Base-by-base conservation (phyloP, 2,329 filamentous ascomycete genomes). In the Alternaria alternata region DNA sequence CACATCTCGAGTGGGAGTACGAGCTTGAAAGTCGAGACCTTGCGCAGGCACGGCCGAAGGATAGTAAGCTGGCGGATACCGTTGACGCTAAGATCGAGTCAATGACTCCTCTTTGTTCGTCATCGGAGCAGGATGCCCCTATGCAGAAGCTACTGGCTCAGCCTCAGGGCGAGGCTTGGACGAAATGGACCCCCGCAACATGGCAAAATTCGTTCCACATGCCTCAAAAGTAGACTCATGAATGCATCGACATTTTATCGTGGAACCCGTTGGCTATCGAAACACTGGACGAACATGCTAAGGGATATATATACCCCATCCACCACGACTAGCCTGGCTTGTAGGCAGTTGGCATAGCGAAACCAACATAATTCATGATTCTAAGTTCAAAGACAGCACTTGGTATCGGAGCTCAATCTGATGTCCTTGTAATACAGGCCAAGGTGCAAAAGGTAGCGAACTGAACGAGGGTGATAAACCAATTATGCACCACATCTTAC, bases 1-100 rank as follows among this genome's bases (percentile, higher is more conserved):
- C 55, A n/a, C 59, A 62, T n/a, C 47, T 59, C 22, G 59, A 62
- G 39, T 62, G 55, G 55, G 46, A 52, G 22, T 62, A 51, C 34
- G 55, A 59, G 34, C 26, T 62, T 12, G 58, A 59, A 14, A 42
- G 34, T 16, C 18, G 24, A 20, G 51, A 43, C 4, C 36, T 36
- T 20, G n/a, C 39, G 7, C 26, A 55, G 7, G 18, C 24, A 36
- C 9, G 1, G 12, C 11, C 42, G 18, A 34, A 26, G 9, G 28
- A 9, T 14, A 2, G 22, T 18, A 7, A 47, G 11, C 8, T 8
- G 8, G 16, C 22, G 20, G 22, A 26, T 28, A 4, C 2, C 7
- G 24, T n/a, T 18, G 34, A 32, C 22, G 26, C 14, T 18, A 36
- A 30, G 26, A 12, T 22, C n/a, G n/a, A 55, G 22, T 3, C 43